Percentiles rank a stretch among this genome's conserved stretches.
Evolutionary conservation across 768 basidiomycete genomes (phyloP).

Genomic region (Psilocybe subaeruginosa): DNA sequence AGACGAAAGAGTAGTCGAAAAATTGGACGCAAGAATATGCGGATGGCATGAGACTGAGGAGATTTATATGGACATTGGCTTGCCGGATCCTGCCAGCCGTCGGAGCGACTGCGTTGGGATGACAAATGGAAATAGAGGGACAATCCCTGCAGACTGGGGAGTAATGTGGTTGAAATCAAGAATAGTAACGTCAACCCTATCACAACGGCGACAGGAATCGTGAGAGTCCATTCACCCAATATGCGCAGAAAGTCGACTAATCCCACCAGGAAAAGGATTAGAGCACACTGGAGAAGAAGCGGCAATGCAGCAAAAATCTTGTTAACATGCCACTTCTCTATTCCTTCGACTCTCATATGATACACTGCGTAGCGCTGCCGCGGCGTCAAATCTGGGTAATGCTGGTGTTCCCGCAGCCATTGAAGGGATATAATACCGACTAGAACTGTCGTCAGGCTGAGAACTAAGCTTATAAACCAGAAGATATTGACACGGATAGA

Average conservation of each 20-base stretch:
- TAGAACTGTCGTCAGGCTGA: constrained; percentile 23
- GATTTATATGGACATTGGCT: constrained; percentile 16
- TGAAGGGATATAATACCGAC: constrained; percentile 25
- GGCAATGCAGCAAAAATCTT: constrained; percentile 25
- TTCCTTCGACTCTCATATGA: constrained; percentile 27
- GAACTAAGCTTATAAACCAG: constrained; percentile 24
- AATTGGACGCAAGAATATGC: neutral
- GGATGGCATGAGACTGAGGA: constrained; percentile 9
- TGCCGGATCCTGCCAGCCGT: neutral
- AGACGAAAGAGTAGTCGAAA: neutral
- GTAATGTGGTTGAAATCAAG: constrained; percentile 20
- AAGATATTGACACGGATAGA: constrained; percentile 21
- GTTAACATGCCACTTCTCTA: constrained; percentile 27
- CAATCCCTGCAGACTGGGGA: constrained; percentile 22
- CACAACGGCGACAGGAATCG: constrained; percentile 16
- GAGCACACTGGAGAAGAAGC: constrained; percentile 26
- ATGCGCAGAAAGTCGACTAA: constrained; percentile 4
- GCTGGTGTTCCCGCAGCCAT: constrained; percentile 26
- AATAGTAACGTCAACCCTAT: constrained; percentile 18
- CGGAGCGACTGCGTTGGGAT: neutral
- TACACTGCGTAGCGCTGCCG: constrained; percentile 21
- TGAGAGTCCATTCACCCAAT: constrained; percentile 9
- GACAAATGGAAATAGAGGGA: neutral
- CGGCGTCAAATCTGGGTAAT: constrained; percentile 13
- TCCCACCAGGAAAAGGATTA: constrained; percentile 27